Percentiles rank a stretch among this genome's conserved stretches.
Conservation (phyloP, 2,329 filamentous ascomycete genomes). For the Saccharata proteae region DNA sequence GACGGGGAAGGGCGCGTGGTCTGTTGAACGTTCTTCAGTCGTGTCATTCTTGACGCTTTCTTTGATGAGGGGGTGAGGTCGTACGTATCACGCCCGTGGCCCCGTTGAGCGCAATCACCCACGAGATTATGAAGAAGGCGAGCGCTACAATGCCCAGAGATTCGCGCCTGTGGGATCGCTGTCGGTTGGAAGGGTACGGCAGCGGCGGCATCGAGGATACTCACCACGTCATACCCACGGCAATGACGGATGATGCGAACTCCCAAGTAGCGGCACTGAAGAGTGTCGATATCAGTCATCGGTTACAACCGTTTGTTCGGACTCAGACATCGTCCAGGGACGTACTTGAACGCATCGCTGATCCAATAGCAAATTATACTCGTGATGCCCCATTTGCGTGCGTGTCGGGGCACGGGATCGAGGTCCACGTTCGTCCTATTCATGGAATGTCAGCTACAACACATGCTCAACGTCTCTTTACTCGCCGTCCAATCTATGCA, state of each 20-base stretch:
- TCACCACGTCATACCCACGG: conserved; percentile 39
- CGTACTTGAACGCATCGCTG: conserved; percentile 38
- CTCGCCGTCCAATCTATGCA: too few species aligned
- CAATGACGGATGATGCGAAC: conserved; percentile 28
- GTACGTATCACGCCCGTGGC: conserved; percentile 29
- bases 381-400: conserved; percentile 34
- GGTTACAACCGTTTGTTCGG: not conserved
- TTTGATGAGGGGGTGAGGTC: not conserved
- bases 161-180: conserved; percentile 21
- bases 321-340: not conserved
- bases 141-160: conserved; percentile 41
- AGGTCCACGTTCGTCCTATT: conserved; percentile 36
- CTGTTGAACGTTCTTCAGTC: conserved; percentile 13
- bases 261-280: conserved; percentile 40
- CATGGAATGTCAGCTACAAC: too few species aligned
- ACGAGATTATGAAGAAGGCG: conserved; percentile 40
- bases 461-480: too few species aligned
- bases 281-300: conserved; percentile 8
- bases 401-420: conserved; percentile 33
- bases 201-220: not conserved
- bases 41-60: not conserved
- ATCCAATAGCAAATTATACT: conserved; percentile 41
- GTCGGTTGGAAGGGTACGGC: not conserved
- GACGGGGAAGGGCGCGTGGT: conserved; percentile 46
- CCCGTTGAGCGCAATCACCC: conserved; percentile 50